Conservation (phyloP, 2,329 filamentous ascomycete species). For the Cadophora sp. region DNA sequence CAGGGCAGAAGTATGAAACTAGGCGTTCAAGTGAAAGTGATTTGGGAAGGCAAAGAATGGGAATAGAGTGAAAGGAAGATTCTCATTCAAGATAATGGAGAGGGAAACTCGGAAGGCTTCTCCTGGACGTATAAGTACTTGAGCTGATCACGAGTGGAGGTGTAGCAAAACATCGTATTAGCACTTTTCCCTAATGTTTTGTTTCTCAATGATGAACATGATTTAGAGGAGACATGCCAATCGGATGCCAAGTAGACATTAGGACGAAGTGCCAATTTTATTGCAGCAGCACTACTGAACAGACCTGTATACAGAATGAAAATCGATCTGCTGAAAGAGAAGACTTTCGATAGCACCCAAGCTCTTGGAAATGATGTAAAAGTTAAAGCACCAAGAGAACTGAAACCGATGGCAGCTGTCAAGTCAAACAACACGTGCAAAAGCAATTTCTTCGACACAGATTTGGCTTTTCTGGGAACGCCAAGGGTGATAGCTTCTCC, state of each 20-base stretch:
- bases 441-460: neutral
- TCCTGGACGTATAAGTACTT: neutral
- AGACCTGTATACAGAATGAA: neutral
- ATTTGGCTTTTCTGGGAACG: neutral
- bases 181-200: neutral
- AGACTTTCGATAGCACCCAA: neutral
- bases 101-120: neutral
- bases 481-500: neutral
- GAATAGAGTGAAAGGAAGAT: neutral
- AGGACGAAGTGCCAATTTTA: neutral
- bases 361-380: neutral
- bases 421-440: neutral
- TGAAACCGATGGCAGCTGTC: neutral
- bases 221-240: conserved; percentile 4
- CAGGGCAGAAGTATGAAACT: no score
- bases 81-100: neutral
- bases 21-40: neutral
- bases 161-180: neutral
- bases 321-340: neutral
- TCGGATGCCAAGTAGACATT: neutral
- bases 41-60: neutral
- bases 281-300: no score
- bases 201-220: neutral
- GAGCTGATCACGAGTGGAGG: neutral
- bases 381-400: neutral